phyloP scores from a whole-genome alignment of 2,329 filamentous ascomycete genomes.

The Colletotrichum eremochloae region DNA sequence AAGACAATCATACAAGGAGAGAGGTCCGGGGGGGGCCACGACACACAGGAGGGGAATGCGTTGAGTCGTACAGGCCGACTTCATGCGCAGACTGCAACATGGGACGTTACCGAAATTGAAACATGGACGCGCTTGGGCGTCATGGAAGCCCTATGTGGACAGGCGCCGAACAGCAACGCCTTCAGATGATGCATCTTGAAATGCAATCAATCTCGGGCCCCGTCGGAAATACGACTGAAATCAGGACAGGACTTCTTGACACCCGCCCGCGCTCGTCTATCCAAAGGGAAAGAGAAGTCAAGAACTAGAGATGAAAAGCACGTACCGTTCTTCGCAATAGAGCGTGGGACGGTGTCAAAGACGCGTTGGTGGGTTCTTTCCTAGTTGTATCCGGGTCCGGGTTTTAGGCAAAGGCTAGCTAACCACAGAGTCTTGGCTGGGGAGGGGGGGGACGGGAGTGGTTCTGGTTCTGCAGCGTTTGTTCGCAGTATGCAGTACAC shows the following conservation, averaged over 20 bases:
- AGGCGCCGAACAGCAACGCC: conserved; percentile 36
- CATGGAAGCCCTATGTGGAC: conserved; percentile 31
- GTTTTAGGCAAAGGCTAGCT: conserved; percentile 14
- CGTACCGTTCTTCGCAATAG: conserved; percentile 27
- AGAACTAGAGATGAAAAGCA: conserved; percentile 29
- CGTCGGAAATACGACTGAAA: conserved; percentile 34
- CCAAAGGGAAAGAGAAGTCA: conserved; percentile 11
- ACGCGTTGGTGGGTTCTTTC: conserved; percentile 12
- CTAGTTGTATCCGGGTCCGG: conserved; percentile 11
- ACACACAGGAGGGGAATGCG: conserved; percentile 24
- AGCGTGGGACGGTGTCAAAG: conserved; percentile 15
- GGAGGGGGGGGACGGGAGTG: neutral
- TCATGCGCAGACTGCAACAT: conserved; percentile 43
- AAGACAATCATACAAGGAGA: conserved; percentile 38
- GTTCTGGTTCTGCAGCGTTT: conserved; percentile 34
- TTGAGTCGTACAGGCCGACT: conserved; percentile 38
- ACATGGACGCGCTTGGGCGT: conserved; percentile 39
- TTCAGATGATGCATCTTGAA: conserved; percentile 42
- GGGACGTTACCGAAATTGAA: conserved; percentile 43
- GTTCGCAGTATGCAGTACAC: neutral
- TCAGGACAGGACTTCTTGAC: neutral
- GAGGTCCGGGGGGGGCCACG: neutral
- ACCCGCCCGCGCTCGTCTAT: neutral
- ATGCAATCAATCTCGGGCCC: conserved; percentile 42
- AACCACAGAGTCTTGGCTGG: neutral